A percentile compares a stretch with the other conserved stretches of the same genome.
Conservation (phyloP, 2,329 filamentous ascomycete species). For the Huntiella savannae region DNA sequence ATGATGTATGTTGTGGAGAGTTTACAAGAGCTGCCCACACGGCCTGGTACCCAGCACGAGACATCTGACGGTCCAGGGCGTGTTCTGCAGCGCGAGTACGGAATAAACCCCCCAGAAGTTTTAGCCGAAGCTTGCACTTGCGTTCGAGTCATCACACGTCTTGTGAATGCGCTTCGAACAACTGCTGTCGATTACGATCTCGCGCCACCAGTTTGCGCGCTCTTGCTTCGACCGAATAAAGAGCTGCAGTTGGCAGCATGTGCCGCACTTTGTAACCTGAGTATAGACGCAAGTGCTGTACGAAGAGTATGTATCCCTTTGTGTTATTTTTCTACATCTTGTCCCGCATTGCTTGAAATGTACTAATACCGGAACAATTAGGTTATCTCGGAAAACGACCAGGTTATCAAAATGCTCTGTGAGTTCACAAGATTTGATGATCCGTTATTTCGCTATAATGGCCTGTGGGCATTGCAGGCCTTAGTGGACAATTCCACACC, state of each 20-base stretch:
- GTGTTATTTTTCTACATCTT: no score
- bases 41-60: conserved; percentile 23
- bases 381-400: no score
- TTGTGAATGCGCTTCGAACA: conserved; percentile 66
- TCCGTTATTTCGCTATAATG: no score
- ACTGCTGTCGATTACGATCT: conserved; percentile 73
- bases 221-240: conserved; percentile 55
- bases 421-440: no score
- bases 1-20: conserved; percentile 71
- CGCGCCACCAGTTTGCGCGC: conserved; percentile 53
- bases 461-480: no score
- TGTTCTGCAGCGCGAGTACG: conserved; percentile 30
- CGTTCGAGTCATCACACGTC: conserved; percentile 64
- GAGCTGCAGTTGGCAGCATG: conserved; percentile 77
- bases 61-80: background rate
- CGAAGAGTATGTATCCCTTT: conserved; percentile 43
- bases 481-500: no score
- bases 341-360: no score
- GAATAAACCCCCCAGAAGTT: conserved; percentile 55
- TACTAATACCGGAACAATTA: no score
- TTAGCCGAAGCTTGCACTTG: conserved; percentile 73
- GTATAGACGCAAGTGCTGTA: conserved; percentile 81
- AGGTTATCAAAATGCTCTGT: no score
- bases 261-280: conserved; percentile 64
- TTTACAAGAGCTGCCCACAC: conserved; percentile 37